Conservation (phyloP, 2,329 filamentous ascomycete genomes). For the Paraphaeosphaeria minitans region DNA sequence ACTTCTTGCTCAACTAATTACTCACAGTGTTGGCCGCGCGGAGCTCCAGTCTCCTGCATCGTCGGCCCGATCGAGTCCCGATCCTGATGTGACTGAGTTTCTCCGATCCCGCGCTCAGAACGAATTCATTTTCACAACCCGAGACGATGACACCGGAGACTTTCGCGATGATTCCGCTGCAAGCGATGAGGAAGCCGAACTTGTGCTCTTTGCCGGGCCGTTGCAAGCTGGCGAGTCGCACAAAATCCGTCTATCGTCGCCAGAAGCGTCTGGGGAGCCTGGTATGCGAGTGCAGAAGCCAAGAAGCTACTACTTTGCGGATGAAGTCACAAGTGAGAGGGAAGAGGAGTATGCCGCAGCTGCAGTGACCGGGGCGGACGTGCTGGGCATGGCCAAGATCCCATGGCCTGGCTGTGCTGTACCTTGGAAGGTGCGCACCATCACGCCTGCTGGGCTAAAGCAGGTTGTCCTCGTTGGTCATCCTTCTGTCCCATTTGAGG, state of each 20-base stretch:
- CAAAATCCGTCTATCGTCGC: constrained; percentile 42
- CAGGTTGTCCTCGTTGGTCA: constrained; percentile 39
- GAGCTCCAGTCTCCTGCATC: constrained; percentile 42
- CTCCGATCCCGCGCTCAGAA: constrained; percentile 31
- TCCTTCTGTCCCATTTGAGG: constrained; percentile 23
- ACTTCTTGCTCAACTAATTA: not conserved
- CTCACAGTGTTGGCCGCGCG: constrained; percentile 38
- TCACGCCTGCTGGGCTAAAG: constrained; percentile 37
- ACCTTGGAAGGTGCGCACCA: constrained; percentile 43
- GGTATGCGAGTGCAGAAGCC: constrained; percentile 38
- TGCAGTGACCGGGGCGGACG: constrained; percentile 36
- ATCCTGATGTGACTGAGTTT: constrained; percentile 37
- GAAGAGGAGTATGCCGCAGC: constrained; percentile 28
- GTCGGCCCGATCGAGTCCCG: constrained; percentile 43
- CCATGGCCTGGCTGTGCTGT: constrained; percentile 44
- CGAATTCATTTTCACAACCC: constrained; percentile 33
- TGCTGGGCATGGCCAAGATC: constrained; percentile 34
- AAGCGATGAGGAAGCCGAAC: constrained; percentile 40
- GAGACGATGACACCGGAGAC: constrained; percentile 8
- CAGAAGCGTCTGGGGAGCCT: constrained; percentile 31
- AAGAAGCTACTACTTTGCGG: constrained; percentile 43
- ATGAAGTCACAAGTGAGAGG: constrained; percentile 30
- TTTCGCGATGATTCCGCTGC: constrained; percentile 15
- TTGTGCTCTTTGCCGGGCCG: constrained; percentile 42
- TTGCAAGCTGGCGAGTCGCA: constrained; percentile 26